Conservation (phyloP, 1,284 basidiomycete genomes). For the Psilocybe mexicana region DNA sequence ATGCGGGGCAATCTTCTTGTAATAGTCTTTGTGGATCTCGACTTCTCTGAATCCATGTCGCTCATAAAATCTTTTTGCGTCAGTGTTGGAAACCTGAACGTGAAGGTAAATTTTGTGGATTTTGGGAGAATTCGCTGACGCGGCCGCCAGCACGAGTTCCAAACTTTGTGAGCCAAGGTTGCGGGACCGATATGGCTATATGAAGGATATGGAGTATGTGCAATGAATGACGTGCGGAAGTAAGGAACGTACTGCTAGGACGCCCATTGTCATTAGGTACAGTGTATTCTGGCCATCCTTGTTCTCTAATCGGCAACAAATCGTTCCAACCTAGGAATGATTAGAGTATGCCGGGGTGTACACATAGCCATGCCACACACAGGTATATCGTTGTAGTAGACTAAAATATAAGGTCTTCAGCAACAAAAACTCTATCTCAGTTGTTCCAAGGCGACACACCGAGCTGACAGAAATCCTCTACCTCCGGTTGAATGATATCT, state of each 20-base stretch:
- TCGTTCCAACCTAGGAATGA: slow-evolving; percentile 60
- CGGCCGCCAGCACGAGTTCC: slow-evolving; percentile 62
- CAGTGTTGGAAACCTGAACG: slow-evolving; percentile 72
- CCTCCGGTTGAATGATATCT: slow-evolving; percentile 67
- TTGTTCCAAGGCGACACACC: slow-evolving; percentile 39
- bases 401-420: slow-evolving; percentile 35
- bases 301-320: slow-evolving; percentile 77
- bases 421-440: background rate
- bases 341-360: slow-evolving; percentile 8
- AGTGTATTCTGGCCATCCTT: slow-evolving; percentile 56
- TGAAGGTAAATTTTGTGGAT: slow-evolving; percentile 75
- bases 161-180: slow-evolving; percentile 70
- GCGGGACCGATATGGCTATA: slow-evolving; percentile 78
- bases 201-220: slow-evolving; percentile 11
- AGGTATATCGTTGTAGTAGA: slow-evolving; percentile 85
- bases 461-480: slow-evolving; percentile 81
- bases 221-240: slow-evolving; percentile 8
- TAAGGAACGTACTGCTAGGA: slow-evolving; percentile 66
- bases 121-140: slow-evolving; percentile 52
- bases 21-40: slow-evolving; percentile 68
- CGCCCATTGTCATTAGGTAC: slow-evolving; percentile 84
- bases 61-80: slow-evolving; percentile 77
- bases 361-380: slow-evolving; percentile 28
- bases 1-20: slow-evolving; percentile 78
- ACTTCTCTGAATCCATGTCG: slow-evolving; percentile 71